phyloP scores from a whole-genome alignment of 2,329 filamentous ascomycete species.

The Coniochaeta pulveracea region DNA sequence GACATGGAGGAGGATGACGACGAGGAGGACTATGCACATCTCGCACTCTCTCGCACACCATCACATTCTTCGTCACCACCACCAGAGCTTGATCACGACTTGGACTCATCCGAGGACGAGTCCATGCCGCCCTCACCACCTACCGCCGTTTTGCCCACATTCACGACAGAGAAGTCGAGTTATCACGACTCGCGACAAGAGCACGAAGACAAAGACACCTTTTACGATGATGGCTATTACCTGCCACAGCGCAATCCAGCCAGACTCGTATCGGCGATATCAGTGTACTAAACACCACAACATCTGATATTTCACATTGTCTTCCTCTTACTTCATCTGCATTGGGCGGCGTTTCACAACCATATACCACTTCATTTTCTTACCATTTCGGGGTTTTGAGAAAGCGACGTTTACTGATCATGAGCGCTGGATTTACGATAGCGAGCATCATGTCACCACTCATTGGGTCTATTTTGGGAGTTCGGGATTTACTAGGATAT shows the following conservation, averaged over 20 bases:
- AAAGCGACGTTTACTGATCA: too few species aligned
- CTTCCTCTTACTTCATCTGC: slow-evolving; percentile 10
- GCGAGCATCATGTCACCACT: too few species aligned
- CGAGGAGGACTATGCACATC: slow-evolving; percentile 53
- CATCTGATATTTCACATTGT: slow-evolving; percentile 3
- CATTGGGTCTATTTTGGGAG: too few species aligned
- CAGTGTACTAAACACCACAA: slow-evolving; percentile 34
- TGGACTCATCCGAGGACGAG: slow-evolving; percentile 62
- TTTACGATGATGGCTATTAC: slow-evolving; percentile 44
- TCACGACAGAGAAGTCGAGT: slow-evolving; percentile 39
- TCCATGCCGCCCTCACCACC: slow-evolving; percentile 62
- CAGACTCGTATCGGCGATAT: slow-evolving; percentile 41
- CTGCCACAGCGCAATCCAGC: slow-evolving; percentile 37
- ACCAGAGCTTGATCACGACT: slow-evolving; percentile 60
- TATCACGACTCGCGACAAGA: slow-evolving; percentile 22
- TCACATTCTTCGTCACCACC: slow-evolving; percentile 56
- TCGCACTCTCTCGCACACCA: slow-evolving; percentile 56
- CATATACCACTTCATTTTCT: slow-evolving; percentile 3
- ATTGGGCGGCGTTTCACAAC: slow-evolving; percentile 19
- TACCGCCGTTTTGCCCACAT: slow-evolving; percentile 42
- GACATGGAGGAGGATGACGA: slow-evolving; percentile 41
- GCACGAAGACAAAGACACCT: slow-evolving; percentile 27
- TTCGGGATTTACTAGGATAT: background rate
- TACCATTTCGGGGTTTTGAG: background rate
- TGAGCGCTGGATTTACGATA: too few species aligned